These are phyloP conservation scores for Paracoccidioides brasiliensis DNA, from an alignment of 2,329 filamentous ascomycete species.

Conservation along the genomic window DNA sequence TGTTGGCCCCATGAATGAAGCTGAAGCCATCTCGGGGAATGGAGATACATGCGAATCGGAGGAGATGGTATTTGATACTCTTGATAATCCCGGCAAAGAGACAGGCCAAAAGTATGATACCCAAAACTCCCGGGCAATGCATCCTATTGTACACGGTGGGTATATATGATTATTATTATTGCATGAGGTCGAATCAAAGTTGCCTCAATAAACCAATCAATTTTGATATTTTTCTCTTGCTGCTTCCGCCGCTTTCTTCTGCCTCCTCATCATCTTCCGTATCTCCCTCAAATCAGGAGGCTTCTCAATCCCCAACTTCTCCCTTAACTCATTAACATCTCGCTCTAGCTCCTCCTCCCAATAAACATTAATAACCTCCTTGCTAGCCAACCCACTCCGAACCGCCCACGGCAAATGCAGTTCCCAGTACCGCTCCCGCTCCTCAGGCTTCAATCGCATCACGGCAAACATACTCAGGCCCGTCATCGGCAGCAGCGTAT, in stretches of 20 bases:
- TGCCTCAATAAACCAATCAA: not conserved
- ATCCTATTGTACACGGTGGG: not conserved
- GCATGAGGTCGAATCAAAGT: not conserved
- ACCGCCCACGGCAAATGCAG: conserved; percentile 76
- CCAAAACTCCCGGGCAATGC: conserved; percentile 1
- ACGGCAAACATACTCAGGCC: conserved; percentile 68
- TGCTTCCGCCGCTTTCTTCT: conserved; percentile 53
- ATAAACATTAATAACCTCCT: conserved; percentile 87
- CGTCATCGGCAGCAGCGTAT: conserved; percentile 90
- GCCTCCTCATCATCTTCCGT: conserved; percentile 54
- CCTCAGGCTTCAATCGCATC: conserved; percentile 48
- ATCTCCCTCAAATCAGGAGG: conserved; percentile 76
- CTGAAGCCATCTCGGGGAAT: not conserved
- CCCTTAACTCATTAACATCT: conserved; percentile 63
- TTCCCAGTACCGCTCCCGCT: conserved; percentile 51
- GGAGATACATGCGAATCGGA: not conserved
- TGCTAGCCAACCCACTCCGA: conserved; percentile 59
- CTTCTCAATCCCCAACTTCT: conserved; percentile 67
- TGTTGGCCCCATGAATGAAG: not conserved
- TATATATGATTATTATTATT: conserved; percentile 1
- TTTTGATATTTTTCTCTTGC: conserved; percentile 3
- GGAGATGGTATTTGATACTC: not conserved
- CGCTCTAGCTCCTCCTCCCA: conserved; percentile 91
- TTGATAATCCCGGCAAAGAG: not conserved
- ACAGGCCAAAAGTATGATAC: not conserved